Evolutionary conservation across 2,329 filamentous ascomycete species (phyloP).

Genomic region (Cucurbitaria berberidis): DNA sequence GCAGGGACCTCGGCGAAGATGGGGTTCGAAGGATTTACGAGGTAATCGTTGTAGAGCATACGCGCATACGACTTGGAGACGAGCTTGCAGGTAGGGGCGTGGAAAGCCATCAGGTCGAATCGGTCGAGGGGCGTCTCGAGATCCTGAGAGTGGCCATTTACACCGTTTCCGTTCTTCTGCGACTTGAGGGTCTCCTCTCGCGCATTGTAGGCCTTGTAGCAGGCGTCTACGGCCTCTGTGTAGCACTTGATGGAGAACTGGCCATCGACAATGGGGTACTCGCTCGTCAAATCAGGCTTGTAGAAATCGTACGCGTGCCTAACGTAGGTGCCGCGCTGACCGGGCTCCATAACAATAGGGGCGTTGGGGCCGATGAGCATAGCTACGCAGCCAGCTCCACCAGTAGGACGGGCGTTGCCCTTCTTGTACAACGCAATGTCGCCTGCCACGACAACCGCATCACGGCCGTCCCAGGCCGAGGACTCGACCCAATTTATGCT

Average conservation of each 20-base stretch:
- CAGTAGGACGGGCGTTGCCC: slow-evolving; percentile 59
- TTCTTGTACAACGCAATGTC: slow-evolving; percentile 63
- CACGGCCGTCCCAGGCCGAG: slow-evolving; percentile 59
- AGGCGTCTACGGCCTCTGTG: slow-evolving; percentile 59
- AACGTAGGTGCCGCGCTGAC: slow-evolving; percentile 58
- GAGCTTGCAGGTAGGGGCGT: slow-evolving; percentile 61
- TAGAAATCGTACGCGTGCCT: slow-evolving; percentile 62
- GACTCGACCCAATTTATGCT: slow-evolving; percentile 61
- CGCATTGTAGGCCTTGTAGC: slow-evolving; percentile 61
- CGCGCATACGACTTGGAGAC: slow-evolving; percentile 62
- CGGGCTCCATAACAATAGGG: slow-evolving; percentile 58
- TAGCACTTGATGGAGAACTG: slow-evolving; percentile 62
- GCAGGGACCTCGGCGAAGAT: slow-evolving; percentile 58
- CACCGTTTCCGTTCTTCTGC: slow-evolving; percentile 50
- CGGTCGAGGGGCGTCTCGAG: slow-evolving; percentile 57
- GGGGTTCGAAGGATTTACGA: slow-evolving; percentile 54
- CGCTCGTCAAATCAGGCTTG: slow-evolving; percentile 61
- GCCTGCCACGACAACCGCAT: slow-evolving; percentile 59
- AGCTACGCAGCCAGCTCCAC: slow-evolving; percentile 60
- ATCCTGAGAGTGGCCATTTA: slow-evolving; percentile 44
- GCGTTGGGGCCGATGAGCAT: slow-evolving; percentile 61
- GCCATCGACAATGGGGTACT: slow-evolving; percentile 61
- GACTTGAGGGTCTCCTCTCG: slow-evolving; percentile 56
- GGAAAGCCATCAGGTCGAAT: slow-evolving; percentile 63
- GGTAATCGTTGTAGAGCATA: slow-evolving; percentile 60